A percentile compares a stretch with the other conserved stretches of the same genome.
Evolutionary conservation across 1,139 yeast species (phyloP).

Genomic region (Candida sp.): DNA sequence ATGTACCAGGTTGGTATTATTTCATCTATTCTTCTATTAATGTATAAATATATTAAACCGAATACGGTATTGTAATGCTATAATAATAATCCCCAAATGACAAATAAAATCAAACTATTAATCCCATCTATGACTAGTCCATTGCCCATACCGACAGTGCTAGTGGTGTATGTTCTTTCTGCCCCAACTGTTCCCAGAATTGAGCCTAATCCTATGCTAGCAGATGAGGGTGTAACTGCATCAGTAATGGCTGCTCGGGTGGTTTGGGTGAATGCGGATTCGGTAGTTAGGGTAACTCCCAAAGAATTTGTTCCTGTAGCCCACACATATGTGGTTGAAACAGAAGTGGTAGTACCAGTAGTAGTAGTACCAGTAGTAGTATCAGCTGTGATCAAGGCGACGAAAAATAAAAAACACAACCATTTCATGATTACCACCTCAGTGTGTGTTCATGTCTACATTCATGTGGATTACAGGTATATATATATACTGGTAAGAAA

Average conservation of each 20-base stretch:
- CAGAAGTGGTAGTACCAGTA: background rate
- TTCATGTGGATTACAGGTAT: background rate
- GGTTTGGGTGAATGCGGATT: conserved; percentile 42
- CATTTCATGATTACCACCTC: background rate
- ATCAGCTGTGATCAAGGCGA: background rate
- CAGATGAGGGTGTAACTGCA: conserved; percentile 27
- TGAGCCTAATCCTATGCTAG: conserved; percentile 51
- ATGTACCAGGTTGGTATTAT: too few species aligned
- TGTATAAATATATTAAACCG: too few species aligned
- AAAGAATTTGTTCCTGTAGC: conserved; percentile 40
- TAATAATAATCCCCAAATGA: background rate
- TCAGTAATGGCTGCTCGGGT: conserved; percentile 29
- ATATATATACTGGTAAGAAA: too few species aligned
- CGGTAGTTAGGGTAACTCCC: conserved; percentile 36
- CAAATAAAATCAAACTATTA: background rate
- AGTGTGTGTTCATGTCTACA: background rate
- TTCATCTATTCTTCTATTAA: too few species aligned
- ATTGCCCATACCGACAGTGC: background rate
- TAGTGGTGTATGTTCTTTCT: conserved; percentile 20
- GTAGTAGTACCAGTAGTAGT: background rate
- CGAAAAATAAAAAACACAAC: background rate
- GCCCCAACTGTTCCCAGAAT: conserved; percentile 54
- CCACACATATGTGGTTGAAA: conserved; percentile 32
- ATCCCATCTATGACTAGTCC: background rate
- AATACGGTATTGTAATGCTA: too few species aligned